Conservation (phyloP, 345 rosid genomes). For the Acer yangbiense region DNA sequence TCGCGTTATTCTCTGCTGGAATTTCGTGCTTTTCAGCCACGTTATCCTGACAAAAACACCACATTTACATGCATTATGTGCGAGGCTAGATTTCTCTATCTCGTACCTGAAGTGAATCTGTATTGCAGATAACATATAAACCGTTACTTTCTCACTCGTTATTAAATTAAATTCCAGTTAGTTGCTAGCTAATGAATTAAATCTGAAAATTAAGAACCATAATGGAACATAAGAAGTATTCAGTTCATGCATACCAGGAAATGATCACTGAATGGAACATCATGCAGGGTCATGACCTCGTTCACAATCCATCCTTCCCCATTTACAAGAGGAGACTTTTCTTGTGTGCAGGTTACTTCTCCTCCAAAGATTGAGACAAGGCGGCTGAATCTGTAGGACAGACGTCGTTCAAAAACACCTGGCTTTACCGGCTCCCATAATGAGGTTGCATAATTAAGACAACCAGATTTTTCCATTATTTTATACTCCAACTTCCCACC, state of each 20-base stretch:
- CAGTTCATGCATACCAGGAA: constrained; percentile 45
- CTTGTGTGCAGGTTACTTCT: constrained; percentile 71
- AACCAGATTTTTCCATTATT: constrained; percentile 82
- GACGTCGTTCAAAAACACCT: constrained; percentile 49
- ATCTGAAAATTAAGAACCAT: neutral
- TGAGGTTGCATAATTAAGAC: constrained; percentile 55
- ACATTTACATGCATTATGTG: constrained; percentile 55
- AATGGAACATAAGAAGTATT: neutral
- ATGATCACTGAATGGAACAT: constrained; percentile 68
- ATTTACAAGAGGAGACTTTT: constrained; percentile 42
- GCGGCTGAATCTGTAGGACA: constrained; percentile 64
- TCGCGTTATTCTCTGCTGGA: constrained; percentile 67
- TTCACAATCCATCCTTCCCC: constrained; percentile 67
- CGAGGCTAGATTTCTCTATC: constrained; percentile 48
- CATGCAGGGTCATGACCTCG: constrained; percentile 64
- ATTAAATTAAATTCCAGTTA: too few species aligned
- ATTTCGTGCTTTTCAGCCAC: constrained; percentile 73
- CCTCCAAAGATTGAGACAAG: constrained; percentile 80
- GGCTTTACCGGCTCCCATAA: constrained; percentile 60
- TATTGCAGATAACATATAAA: neutral
- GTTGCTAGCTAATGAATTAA: neutral
- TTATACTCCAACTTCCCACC: constrained; percentile 70
- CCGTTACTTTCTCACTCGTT: neutral
- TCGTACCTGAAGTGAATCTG: constrained; percentile 66
- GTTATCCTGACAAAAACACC: constrained; percentile 53